phyloP scores from a whole-genome alignment of 2,329 filamentous ascomycete species.

The Fusarium irregulare region DNA sequence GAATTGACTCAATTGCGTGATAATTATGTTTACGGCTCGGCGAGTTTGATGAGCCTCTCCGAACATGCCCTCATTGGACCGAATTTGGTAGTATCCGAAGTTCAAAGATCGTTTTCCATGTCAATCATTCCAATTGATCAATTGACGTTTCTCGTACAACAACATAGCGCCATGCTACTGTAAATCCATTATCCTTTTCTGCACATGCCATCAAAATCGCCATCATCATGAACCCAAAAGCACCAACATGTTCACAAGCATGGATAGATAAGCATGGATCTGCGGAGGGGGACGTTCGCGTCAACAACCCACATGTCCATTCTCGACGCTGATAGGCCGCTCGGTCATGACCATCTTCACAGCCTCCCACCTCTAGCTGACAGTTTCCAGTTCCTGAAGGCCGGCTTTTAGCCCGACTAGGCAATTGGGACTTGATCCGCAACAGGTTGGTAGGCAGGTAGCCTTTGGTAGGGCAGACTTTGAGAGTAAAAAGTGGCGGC shows the following conservation, averaged over 20 bases:
- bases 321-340: constrained; percentile 41
- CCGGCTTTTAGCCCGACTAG: constrained; percentile 22
- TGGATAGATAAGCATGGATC: constrained; percentile 35
- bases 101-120: not conserved
- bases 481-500: constrained; percentile 23
- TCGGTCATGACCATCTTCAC: constrained; percentile 38
- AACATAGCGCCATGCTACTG: not conserved
- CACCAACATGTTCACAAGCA: constrained; percentile 28
- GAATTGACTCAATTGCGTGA: constrained; percentile 24
- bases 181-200: constrained; percentile 5
- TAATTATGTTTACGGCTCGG: constrained; percentile 17
- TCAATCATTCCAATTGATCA: not conserved
- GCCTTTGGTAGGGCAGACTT: constrained; percentile 27
- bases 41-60: constrained; percentile 5
- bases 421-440: constrained; percentile 21
- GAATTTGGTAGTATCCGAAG: constrained; percentile 28
- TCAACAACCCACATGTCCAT: constrained; percentile 33
- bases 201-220: constrained; percentile 20
- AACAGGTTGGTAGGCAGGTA: constrained; percentile 20
- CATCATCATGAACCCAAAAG: constrained; percentile 11
- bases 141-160: not conserved
- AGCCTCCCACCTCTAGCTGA: constrained; percentile 42
- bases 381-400: constrained; percentile 26
- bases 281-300: constrained; percentile 36
- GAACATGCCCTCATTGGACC: constrained; percentile 13